phyloP scores from a whole-genome alignment of 2,329 filamentous ascomycete genomes.

The Fusarium albosuccineum region DNA sequence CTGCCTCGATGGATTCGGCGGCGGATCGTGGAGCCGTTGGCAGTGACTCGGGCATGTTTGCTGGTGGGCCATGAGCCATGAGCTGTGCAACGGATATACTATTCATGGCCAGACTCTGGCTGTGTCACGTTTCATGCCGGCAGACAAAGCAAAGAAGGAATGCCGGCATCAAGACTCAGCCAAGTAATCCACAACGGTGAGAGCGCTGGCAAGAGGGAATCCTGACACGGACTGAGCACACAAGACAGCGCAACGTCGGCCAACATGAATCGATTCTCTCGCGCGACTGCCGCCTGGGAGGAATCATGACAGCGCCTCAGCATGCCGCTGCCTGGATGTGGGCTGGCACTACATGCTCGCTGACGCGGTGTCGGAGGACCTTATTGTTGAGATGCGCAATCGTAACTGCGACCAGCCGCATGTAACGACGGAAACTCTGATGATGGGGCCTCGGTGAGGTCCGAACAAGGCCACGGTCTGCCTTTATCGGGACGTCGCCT shows the following conservation, averaged over 20 bases:
- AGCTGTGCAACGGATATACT: conserved; percentile 24
- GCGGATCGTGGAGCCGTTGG: conserved; percentile 9
- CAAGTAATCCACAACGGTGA: neutral
- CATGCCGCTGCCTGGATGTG: neutral
- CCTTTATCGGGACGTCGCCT: neutral
- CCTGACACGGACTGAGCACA: neutral
- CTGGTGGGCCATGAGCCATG: conserved; percentile 1
- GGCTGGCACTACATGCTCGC: too few relatives aligned
- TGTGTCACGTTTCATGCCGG: conserved; percentile 33
- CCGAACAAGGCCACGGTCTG: neutral
- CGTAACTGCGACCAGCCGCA: conserved; percentile 21
- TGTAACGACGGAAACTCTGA: conserved; percentile 6
- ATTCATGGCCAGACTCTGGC: conserved; percentile 19
- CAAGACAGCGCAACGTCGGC: neutral
- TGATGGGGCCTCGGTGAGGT: neutral
- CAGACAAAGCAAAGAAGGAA: conserved; percentile 13
- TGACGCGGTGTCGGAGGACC: conserved; percentile 5
- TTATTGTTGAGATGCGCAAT: conserved; percentile 26
- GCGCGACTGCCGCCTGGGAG: neutral
- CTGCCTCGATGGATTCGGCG: conserved; percentile 1
- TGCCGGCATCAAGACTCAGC: conserved; percentile 9
- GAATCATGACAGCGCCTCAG: neutral
- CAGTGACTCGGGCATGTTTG: neutral
- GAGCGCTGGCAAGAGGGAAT: neutral
- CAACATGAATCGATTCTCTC: conserved; percentile 26